Evolutionary conservation across 2,329 filamentous ascomycete genomes (phyloP).

Genomic region (Cladosporium sphaerospermum): DNA sequence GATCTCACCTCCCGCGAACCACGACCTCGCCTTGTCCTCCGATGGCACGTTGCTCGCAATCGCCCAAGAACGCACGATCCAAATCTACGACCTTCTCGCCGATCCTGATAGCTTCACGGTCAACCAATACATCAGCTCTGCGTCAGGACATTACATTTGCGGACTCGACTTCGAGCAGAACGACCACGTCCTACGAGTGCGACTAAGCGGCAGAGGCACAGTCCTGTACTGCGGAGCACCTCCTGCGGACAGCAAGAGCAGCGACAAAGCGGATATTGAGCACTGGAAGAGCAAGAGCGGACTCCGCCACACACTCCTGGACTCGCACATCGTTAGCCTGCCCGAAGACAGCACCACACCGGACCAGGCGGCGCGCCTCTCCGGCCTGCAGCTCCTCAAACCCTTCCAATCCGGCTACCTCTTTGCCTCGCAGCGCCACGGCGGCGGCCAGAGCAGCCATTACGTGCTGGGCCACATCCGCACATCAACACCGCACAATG

Average conservation of each 20-base stretch:
- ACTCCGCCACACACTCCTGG: conserved; percentile 26
- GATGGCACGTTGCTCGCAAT: conserved; percentile 29
- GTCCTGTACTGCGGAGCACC: conserved; percentile 32
- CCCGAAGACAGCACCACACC: neutral
- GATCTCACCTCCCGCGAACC: conserved; percentile 22
- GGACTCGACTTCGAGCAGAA: conserved; percentile 30
- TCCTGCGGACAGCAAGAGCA: neutral
- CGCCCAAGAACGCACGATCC: conserved; percentile 29
- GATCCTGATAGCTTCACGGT: conserved; percentile 27
- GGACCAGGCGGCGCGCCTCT: conserved; percentile 17
- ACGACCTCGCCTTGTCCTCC: conserved; percentile 28
- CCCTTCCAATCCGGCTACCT: conserved; percentile 24
- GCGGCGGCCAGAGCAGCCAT: conserved; percentile 22
- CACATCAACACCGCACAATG: conserved; percentile 14
- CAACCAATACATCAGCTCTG: conserved; percentile 26
- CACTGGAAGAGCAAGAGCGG: conserved; percentile 31
- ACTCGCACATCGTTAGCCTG: conserved; percentile 22
- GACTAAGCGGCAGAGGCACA: conserved; percentile 28
- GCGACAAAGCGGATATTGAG: conserved; percentile 17
- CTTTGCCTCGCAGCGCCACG: conserved; percentile 27
- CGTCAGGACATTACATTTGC: conserved; percentile 30
- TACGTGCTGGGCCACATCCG: conserved; percentile 27
- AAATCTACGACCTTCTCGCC: conserved; percentile 29
- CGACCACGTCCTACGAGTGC: conserved; percentile 27
- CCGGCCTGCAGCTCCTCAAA: conserved; percentile 27